Conservation (phyloP, 2,329 filamentous ascomycete species). For the Neonectria neomacrospora region DNA sequence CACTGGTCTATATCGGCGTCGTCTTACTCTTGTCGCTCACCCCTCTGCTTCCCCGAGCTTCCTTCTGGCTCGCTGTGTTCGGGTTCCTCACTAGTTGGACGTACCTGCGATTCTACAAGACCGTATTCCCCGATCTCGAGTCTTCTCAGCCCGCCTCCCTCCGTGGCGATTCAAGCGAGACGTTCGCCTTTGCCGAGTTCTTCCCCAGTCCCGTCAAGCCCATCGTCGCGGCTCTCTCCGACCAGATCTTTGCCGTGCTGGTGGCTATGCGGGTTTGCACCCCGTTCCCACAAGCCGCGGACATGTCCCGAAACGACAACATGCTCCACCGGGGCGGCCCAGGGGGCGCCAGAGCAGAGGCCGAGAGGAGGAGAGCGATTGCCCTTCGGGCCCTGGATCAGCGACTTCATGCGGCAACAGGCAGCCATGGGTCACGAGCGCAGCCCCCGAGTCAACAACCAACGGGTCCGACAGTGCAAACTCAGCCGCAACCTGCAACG, state of each 20-base stretch:
- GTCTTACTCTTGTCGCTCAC: slow-evolving; percentile 73
- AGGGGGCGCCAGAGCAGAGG: slow-evolving; percentile 84
- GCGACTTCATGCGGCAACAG: slow-evolving; percentile 84
- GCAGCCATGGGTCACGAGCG: slow-evolving; percentile 52
- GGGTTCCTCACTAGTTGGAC: slow-evolving; percentile 92
- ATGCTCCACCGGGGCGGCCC: slow-evolving; percentile 66
- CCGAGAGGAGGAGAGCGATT: slow-evolving; percentile 87
- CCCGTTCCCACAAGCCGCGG: slow-evolving; percentile 85
- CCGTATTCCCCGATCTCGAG: slow-evolving; percentile 75
- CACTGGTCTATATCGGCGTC: slow-evolving; percentile 78
- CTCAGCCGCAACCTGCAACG: slow-evolving; percentile 64
- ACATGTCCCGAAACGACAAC: slow-evolving; percentile 76
- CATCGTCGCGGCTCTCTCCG: slow-evolving; percentile 76
- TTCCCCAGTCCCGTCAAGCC: slow-evolving; percentile 89
- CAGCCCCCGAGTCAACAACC: slow-evolving; percentile 53
- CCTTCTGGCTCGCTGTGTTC: slow-evolving; percentile 80
- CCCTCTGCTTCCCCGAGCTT: slow-evolving; percentile 73
- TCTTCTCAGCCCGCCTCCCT: slow-evolving; percentile 70
- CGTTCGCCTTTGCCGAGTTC: slow-evolving; percentile 95
- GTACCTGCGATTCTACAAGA: slow-evolving; percentile 95
- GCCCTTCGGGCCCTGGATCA: slow-evolving; percentile 94
- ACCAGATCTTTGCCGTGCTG: slow-evolving; percentile 74
- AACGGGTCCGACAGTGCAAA: slow-evolving; percentile 66
- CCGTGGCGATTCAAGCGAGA: slow-evolving; percentile 93
- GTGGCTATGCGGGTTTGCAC: slow-evolving; percentile 82